phyloP scores from a whole-genome alignment of 306 rosid species.

The Dicorynia guianensis region DNA sequence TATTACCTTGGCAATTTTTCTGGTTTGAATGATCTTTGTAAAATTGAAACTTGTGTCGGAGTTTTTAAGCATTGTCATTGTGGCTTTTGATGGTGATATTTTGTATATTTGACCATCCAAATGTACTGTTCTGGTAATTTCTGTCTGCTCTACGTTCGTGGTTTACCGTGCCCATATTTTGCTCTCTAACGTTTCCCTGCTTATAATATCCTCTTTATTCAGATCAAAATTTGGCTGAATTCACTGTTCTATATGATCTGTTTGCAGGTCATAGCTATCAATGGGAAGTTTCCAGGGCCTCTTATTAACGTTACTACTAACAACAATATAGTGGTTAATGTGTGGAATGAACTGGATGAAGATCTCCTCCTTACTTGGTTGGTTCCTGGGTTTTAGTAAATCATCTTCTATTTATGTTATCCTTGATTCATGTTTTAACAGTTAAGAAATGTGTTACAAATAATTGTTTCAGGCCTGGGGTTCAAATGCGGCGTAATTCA shows the following conservation, averaged over 20 bases:
- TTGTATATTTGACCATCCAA: not conserved
- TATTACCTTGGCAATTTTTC: not conserved
- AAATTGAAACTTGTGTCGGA: not conserved
- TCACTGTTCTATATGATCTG: not conserved
- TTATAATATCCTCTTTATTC: not conserved
- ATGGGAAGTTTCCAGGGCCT: constrained; percentile 70
- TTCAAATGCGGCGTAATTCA: constrained; percentile 60
- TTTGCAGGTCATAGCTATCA: constrained; percentile 68
- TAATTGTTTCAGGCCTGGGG: constrained; percentile 56
- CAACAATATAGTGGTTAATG: constrained; percentile 61
- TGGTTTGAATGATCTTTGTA: not conserved
- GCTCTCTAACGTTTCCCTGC: not conserved
- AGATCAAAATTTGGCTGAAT: not conserved
- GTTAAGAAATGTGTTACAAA: not conserved
- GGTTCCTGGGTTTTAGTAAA: constrained; percentile 11
- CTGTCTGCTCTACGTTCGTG: not conserved
- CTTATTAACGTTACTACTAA: constrained; percentile 63
- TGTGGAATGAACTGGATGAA: constrained; percentile 62
- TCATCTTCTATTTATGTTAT: too few relatives aligned
- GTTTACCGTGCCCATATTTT: not conserved
- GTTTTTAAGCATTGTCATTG: not conserved
- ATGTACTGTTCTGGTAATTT: not conserved
- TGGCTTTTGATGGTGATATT: not conserved
- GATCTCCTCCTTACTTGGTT: constrained; percentile 66
- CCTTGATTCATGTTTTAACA: not conserved